Evolutionary conservation across 129 eudicot genomes (phyloP), one percentile per base, ranked within the genome.

Genomic region (Arctium minus): DNA sequence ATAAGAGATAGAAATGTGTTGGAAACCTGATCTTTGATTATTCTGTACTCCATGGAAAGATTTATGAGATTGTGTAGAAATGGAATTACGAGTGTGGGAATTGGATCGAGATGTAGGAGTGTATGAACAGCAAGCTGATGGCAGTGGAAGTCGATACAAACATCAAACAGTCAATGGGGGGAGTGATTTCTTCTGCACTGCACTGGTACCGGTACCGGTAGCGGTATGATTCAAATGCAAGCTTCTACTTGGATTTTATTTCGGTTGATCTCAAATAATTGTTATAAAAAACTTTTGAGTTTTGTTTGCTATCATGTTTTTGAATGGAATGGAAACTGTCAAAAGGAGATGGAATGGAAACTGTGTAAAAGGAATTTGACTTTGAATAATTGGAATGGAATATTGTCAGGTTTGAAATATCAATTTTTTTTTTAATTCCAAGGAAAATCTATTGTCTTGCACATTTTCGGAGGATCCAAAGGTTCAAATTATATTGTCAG

Each of bases 21-120:
- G 11, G 72, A 22, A 75, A 94, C 98, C 98, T 89, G 95, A 77
- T 94, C 98, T 86, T 92, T 94, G 86, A 94, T 92, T 81, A 94
- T 90, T 87, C 98, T 88, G 89, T 94, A 92, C 92, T 94, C 98
- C 98, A 94, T 38, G 74, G 29, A 40, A 5, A 39, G 65, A 70
- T 67, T 3, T 10, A 39, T 3, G 76, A 42, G 22, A 15, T 15
- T 8, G 12, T 46, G 46, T 76, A 2, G 70, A 32, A 31, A 50
- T 40, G 36, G 81, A 17, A 40, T 27, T 10, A 27, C 36, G 50
- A 37, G 31, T 7, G 31, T 18, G 9, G n/a, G 67, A 56, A 56
- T 56, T 56, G 67, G 67, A 56, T 56, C 67, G 27, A 56, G 67
- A 56, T 56, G 64, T 3, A 53, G 64, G 6, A 53, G 64, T 53